phyloP scores from a whole-genome alignment of 192 early-diverging fungal species.

The Mortierella alpina region DNA sequence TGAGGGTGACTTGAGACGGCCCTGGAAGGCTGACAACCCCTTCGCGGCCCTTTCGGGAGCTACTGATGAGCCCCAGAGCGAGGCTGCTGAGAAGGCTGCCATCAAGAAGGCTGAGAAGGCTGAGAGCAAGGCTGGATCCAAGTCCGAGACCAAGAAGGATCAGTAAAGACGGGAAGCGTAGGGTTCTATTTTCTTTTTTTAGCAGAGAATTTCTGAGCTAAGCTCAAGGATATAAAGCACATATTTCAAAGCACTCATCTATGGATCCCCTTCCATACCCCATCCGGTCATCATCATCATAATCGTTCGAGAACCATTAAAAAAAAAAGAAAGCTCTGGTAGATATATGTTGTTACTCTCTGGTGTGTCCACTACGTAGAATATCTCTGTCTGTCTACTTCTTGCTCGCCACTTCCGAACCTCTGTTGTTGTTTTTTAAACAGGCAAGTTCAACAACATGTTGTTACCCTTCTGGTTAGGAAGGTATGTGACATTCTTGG shows the following conservation, averaged over 20 bases:
- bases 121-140: slow-evolving; percentile 36
- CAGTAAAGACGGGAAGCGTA: slow-evolving; percentile 5
- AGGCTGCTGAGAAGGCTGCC: slow-evolving; percentile 62
- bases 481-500: slow-evolving; percentile 92
- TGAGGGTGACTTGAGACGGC: slow-evolving; percentile 82
- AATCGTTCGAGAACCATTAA: no score
- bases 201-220: no score
- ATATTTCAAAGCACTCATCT: no score
- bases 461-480: slow-evolving; percentile 68
- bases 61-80: slow-evolving; percentile 36
- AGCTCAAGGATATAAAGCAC: no score
- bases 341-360: not conserved
- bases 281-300: no score
- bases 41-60: slow-evolving; percentile 68
- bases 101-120: slow-evolving; percentile 69
- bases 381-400: not conserved
- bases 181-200: no score
- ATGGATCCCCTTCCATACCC: no score
- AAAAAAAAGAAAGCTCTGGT: no score
- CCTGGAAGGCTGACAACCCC: slow-evolving; percentile 83
- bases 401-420: no score
- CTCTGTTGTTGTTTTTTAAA: slow-evolving; percentile 13
- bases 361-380: not conserved
- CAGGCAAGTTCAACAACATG: slow-evolving; percentile 52
- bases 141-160: slow-evolving; percentile 49